These are phyloP conservation scores for Fusarium liriodendri DNA, from an alignment of 2,329 filamentous ascomycete species.

Conservation along the genomic window DNA sequence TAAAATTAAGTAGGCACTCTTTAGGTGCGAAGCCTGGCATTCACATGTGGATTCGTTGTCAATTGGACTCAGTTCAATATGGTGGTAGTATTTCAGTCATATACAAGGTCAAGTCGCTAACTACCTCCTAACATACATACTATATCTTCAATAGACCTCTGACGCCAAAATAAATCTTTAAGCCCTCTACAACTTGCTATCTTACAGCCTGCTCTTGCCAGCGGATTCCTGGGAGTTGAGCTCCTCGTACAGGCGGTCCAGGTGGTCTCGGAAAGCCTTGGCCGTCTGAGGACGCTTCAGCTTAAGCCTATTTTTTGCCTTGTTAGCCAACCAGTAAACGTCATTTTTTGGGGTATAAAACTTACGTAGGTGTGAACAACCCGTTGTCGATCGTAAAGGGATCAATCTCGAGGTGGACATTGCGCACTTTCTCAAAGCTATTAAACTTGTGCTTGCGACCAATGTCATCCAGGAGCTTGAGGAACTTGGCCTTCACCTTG, in stretches of 20 bases:
- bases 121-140: constrained; percentile 5
- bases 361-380: constrained; percentile 87
- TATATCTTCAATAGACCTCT: constrained; percentile 6
- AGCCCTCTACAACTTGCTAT: constrained; percentile 2
- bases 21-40: not conserved
- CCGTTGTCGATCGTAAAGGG: constrained; percentile 96
- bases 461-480: constrained; percentile 82
- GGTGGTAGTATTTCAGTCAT: constrained; percentile 19
- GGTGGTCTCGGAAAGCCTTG: constrained; percentile 63
- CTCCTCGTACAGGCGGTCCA: constrained; percentile 68
- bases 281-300: constrained; percentile 69
- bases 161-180: constrained; percentile 11
- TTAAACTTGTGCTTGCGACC: constrained; percentile 90
- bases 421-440: constrained; percentile 85
- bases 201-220: constrained; percentile 42
- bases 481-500: constrained; percentile 78
- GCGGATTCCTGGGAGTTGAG: constrained; percentile 44
- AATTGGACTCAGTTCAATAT: not conserved
- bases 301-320: constrained; percentile 60
- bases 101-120: constrained; percentile 24
- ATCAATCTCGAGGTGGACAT: constrained; percentile 80
- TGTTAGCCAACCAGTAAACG: constrained; percentile 21
- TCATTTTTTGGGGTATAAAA: constrained; percentile 37
- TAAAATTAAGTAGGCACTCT: not conserved
- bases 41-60: not conserved